Percentiles rank a stretch among this genome's conserved stretches.
Conservation (phyloP, 306 rosid genomes). For the Cotoneaster glaucophyllus region DNA sequence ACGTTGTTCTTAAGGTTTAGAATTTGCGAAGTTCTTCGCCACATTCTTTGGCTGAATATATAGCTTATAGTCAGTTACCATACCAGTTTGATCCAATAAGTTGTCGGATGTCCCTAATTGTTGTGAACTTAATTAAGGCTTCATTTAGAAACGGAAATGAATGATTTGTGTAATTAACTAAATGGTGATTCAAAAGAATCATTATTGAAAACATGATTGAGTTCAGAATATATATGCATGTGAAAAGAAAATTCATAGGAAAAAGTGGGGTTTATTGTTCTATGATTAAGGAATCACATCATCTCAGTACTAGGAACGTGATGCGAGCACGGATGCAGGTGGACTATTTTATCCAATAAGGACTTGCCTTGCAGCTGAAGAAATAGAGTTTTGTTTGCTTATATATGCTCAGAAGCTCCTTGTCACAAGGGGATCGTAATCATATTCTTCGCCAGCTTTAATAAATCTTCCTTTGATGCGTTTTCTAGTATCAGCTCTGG, state of each 20-base stretch:
- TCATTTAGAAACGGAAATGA: neutral
- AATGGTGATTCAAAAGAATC: neutral
- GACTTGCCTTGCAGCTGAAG: too few relatives aligned
- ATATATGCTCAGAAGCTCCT: conserved; percentile 25
- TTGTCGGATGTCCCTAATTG: neutral
- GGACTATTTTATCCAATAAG: too few relatives aligned
- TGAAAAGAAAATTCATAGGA: too few relatives aligned
- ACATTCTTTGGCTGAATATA: too few relatives aligned
- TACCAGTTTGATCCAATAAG: neutral
- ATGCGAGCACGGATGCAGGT: too few relatives aligned
- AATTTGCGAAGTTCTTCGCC: too few relatives aligned
- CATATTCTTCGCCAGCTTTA: conserved; percentile 75
- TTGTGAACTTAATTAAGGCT: neutral
- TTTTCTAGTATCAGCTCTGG: conserved; percentile 90
- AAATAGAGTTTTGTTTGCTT: too few relatives aligned
- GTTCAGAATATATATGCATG: neutral
- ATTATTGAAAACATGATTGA: neutral
- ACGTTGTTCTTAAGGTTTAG: too few relatives aligned
- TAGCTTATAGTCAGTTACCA: too few relatives aligned
- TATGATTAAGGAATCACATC: too few relatives aligned
- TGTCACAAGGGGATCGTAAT: conserved; percentile 53
- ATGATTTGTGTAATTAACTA: neutral
- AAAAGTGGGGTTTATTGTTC: neutral
- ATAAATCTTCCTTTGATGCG: conserved; percentile 90
- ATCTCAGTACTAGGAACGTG: too few relatives aligned